Evolutionary conservation across 2,329 filamentous ascomycete species (phyloP).

Genomic region (Chaetomium olivaceum): DNA sequence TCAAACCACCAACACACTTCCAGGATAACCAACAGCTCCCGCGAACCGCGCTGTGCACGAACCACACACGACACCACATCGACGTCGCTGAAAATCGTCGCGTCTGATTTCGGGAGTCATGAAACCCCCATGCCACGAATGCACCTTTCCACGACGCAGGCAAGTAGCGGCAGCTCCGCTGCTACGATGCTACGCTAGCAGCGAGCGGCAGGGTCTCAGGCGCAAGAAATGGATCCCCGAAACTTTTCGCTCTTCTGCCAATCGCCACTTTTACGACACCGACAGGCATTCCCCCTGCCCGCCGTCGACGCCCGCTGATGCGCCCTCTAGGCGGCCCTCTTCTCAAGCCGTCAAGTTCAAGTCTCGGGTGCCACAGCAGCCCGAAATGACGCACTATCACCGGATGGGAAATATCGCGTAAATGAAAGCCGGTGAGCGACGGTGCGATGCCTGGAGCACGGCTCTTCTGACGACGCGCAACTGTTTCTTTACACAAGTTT

Average conservation of each 20-base stretch:
- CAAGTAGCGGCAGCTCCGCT: neutral
- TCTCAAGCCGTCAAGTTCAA: neutral
- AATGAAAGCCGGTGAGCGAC: conserved; percentile 1
- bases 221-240: conserved; percentile 10
- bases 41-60: conserved; percentile 2
- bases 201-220: neutral
- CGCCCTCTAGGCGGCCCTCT: neutral
- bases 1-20: conserved; percentile 11
- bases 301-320: neutral
- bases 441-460: conserved; percentile 1
- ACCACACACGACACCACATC: neutral
- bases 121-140: conserved; percentile 8
- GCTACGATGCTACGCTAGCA: neutral
- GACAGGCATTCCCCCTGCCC: conserved; percentile 1
- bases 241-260: conserved; percentile 18
- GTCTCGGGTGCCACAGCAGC: conserved; percentile 12
- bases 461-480: neutral
- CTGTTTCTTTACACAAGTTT: neutral
- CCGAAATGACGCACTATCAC: conserved; percentile 1
- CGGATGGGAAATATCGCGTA: neutral
- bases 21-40: conserved; percentile 11
- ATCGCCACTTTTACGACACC: neutral
- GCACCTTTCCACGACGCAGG: conserved; percentile 2
- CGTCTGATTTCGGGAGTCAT: neutral
- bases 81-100: neutral